Conservation (phyloP, 371 early-diverging fungal species). For the Rhizopus arrhizus region DNA sequence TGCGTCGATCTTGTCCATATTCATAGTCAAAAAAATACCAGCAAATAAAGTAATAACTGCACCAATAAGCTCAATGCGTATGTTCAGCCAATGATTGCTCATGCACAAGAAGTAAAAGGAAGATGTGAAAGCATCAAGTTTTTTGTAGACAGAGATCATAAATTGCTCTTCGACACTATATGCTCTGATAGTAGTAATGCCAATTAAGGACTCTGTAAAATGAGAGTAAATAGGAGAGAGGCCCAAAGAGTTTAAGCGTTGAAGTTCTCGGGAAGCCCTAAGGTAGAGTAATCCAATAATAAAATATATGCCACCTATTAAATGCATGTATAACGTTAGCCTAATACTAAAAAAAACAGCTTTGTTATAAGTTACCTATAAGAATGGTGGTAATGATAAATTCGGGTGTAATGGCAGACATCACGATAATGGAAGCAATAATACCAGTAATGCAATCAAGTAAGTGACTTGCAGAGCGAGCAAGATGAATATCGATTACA, state of each 20-base stretch:
- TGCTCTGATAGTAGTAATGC: constrained; percentile 73
- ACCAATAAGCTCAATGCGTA: constrained; percentile 73
- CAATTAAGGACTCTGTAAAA: constrained; percentile 70
- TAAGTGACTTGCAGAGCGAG: constrained; percentile 34
- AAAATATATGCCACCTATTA: constrained; percentile 26
- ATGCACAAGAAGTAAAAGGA: constrained; percentile 83
- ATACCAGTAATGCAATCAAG: constrained; percentile 47
- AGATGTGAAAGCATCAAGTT: constrained; percentile 66
- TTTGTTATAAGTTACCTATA: constrained; percentile 25
- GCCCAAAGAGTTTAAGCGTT: constrained; percentile 75
- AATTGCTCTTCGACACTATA: constrained; percentile 68
- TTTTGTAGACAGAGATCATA: constrained; percentile 54
- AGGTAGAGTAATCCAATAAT: constrained; percentile 66
- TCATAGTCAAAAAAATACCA: constrained; percentile 59
- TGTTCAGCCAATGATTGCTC: constrained; percentile 82
- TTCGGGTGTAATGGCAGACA: constrained; percentile 60
- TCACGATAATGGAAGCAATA: constrained; percentile 64
- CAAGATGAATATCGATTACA: constrained; percentile 40
- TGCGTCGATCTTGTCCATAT: constrained; percentile 63
- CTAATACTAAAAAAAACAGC: not conserved
- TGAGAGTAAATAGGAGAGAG: constrained; percentile 75
- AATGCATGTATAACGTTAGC: not conserved
- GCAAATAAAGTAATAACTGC: constrained; percentile 70
- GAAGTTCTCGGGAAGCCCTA: constrained; percentile 77
- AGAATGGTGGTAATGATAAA: constrained; percentile 48